Conservation (phyloP, 176 grass and related monocot genomes). For the Juncus inflexus region DNA sequence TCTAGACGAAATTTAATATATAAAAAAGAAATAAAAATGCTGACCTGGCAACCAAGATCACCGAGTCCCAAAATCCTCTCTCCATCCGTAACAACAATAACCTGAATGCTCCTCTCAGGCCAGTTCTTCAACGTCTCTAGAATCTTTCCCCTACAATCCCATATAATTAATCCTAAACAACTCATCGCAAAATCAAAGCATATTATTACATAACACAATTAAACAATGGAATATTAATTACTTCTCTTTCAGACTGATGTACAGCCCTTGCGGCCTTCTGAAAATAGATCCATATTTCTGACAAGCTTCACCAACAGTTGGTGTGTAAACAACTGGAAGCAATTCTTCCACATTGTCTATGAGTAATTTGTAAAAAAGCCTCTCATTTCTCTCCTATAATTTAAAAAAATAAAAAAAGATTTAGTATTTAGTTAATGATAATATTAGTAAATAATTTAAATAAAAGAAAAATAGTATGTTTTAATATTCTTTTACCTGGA, state of each 20-base stretch:
- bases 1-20: too few species aligned
- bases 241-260: constrained; percentile 94
- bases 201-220: not conserved
- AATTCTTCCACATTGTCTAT: constrained; percentile 90
- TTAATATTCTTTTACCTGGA: constrained; percentile 43
- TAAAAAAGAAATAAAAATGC: not conserved
- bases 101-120: constrained; percentile 92
- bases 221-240: constrained; percentile 27
- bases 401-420: constrained; percentile 19
- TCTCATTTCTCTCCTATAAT: constrained; percentile 87
- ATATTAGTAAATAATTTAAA: constrained; percentile 12
- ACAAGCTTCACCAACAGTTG: constrained; percentile 93
- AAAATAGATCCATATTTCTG: constrained; percentile 94
- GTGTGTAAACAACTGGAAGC: constrained; percentile 91
- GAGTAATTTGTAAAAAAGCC: constrained; percentile 92
- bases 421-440: not conserved
- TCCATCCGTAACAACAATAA: constrained; percentile 93
- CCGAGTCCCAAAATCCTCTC: constrained; percentile 94
- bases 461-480: too few species aligned
- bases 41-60: constrained; percentile 95
- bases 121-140: constrained; percentile 91
- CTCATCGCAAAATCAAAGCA: not conserved
- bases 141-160: constrained; percentile 62
- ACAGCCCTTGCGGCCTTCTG: constrained; percentile 71
- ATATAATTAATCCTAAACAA: constrained; percentile 20